A percentile compares a stretch with the other conserved stretches of the same genome.
These are phyloP conservation scores for Triadica sebifera DNA, from an alignment of 345 rosid species.

Conservation along the genomic window DNA sequence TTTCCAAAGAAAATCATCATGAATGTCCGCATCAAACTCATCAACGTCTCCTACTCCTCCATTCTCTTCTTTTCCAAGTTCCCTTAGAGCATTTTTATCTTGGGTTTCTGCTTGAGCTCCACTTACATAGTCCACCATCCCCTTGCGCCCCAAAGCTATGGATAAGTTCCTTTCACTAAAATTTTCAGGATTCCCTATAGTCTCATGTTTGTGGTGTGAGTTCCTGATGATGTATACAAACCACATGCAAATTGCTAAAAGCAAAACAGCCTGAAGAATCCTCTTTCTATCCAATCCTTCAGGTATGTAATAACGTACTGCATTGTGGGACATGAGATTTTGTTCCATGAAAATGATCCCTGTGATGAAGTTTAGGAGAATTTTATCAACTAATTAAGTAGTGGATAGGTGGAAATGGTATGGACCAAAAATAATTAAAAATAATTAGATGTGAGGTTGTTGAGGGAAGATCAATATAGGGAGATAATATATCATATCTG, in stretches of 20 bases:
- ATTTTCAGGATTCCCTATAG: not conserved
- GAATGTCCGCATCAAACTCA: slow-evolving; percentile 1
- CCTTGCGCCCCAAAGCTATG: slow-evolving; percentile 6
- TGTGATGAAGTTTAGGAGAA: not conserved
- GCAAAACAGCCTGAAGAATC: not conserved
- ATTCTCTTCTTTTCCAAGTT: not conserved
- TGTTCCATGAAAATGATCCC: slow-evolving; percentile 13
- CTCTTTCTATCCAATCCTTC: slow-evolving; percentile 1
- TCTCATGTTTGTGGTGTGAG: not conserved
- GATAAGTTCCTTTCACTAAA: not conserved
- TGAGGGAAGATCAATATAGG: not conserved
- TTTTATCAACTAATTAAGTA: not conserved
- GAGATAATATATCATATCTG: not conserved
- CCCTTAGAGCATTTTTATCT: not conserved
- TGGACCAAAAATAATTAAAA: not conserved
- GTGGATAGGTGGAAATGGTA: not conserved
- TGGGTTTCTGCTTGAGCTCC: not conserved
- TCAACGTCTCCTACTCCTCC: not conserved
- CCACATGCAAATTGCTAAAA: slow-evolving; percentile 6
- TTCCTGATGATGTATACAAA: not conserved
- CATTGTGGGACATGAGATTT: not conserved
- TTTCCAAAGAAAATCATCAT: not conserved
- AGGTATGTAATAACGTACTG: not conserved
- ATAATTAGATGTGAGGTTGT: not conserved
- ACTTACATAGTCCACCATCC: not conserved